Evolutionary conservation across 2,329 filamentous ascomycete genomes (phyloP), one percentile per base, ranked within the genome.

Genomic region (Pseudogymnoascus sp.): DNA sequence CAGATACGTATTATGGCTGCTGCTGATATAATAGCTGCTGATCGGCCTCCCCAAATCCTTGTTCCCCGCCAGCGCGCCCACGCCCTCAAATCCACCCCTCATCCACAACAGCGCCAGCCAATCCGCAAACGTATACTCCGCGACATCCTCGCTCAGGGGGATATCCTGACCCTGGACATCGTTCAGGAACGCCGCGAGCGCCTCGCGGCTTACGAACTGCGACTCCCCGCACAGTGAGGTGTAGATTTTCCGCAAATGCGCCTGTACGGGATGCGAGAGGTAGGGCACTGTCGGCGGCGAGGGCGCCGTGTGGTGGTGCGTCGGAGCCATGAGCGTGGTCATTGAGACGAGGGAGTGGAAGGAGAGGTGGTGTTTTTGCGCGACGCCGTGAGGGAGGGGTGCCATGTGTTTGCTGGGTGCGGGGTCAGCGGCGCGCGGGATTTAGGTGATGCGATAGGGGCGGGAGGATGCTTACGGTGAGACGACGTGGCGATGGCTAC

Each of bases 1-100:
- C 44, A 96, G 79, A 73, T 96, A 97, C 0, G 92, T 97, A 73
- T 97, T 97, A 78, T 97, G 92, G 72, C 91, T 96, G 68, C 91
- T 95, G 66, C 88, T 96, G 73, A 97, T 92, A 74, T 91, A 97
- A 77, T 97, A 97, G 73, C 95, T 91, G 66, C 70, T 74, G 50
- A 73, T 69, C 4, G 72, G 71, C 62, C 65, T 72, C 5, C 69
- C 67, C 44, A 71, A 64, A 50, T 74, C 71, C 64, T 72, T 70
- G 21, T 69, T 67, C 10, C 64, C 64, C 5, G 63, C 40, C 5
- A 67, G 18, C 3, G 63, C 63, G 37, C 65, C 68, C 47, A 69
- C 60, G n/a, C 66, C 66, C 61, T 73, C 69, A n/a, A 73, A 66
- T 21, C 66, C 70, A 40, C 65, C 47, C 47, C 67, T 67, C n/a